Conservation (phyloP, 2,329 filamentous ascomycete species). For the Aureobasidium lini region DNA sequence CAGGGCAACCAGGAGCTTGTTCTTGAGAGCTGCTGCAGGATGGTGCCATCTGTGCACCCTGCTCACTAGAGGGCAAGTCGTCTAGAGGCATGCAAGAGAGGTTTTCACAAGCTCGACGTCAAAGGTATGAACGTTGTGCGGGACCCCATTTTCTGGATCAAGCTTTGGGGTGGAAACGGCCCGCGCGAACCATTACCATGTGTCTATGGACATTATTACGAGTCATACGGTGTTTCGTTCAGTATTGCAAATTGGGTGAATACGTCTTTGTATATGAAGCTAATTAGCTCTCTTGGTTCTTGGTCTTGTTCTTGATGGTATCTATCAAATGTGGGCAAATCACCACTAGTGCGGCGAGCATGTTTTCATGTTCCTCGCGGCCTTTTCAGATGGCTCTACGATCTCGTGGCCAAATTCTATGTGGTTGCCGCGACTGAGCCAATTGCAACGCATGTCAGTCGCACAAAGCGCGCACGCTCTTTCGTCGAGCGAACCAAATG, state of each 20-base stretch:
- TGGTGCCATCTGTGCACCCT: neutral
- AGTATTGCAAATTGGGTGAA: neutral
- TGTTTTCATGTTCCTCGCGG: neutral
- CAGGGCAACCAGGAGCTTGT: constrained; percentile 8
- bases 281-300: neutral
- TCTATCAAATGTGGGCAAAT: no score
- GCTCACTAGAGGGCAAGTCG: neutral
- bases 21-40: neutral
- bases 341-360: no score
- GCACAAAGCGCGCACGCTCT: no score
- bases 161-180: constrained; percentile 14
- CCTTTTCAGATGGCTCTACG: neutral
- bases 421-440: no score
- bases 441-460: no score
- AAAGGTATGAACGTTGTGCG: constrained; percentile 9
- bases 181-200: constrained; percentile 5
- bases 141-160: neutral
- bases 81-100: neutral
- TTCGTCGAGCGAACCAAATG: neutral
- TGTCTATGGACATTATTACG: neutral
- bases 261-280: no score
- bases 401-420: no score
- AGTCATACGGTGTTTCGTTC: neutral
- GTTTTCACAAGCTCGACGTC: neutral
- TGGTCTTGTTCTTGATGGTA: neutral